These are phyloP conservation scores for Pseudogymnoascus sp. DNA, from an alignment of 2,329 filamentous ascomycete species.

Conservation along the genomic window DNA sequence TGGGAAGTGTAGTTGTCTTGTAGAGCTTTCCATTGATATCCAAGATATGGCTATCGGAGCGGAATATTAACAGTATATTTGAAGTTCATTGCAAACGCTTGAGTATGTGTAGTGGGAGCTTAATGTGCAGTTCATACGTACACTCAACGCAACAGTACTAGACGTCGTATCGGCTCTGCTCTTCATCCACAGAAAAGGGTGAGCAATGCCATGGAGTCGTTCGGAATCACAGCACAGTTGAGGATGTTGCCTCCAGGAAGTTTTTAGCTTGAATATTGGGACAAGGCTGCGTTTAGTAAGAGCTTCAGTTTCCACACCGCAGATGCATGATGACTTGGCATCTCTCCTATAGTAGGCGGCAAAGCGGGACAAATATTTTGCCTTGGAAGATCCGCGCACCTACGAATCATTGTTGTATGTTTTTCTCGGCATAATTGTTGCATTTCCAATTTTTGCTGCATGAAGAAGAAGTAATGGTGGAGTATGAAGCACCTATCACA, in stretches of 20 bases:
- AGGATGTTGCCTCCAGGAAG: neutral
- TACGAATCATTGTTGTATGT: neutral
- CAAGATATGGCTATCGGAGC: neutral
- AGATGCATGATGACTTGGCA: neutral
- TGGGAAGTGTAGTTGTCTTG: neutral
- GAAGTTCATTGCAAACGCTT: neutral
- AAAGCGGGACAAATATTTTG: neutral
- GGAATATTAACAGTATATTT: neutral
- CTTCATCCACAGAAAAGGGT: neutral
- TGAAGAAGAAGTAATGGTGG: neutral
- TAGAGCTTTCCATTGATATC: neutral
- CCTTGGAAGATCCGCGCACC: neutral
- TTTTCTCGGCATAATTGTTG: neutral
- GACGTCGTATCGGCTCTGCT: neutral
- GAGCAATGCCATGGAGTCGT: neutral
- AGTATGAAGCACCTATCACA: neutral
- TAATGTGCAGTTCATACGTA: neutral
- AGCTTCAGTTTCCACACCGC: neutral
- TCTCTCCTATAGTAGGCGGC: neutral
- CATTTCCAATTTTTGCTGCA: neutral
- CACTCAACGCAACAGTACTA: neutral
- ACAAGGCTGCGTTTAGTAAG: neutral
- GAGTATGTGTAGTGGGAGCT: neutral
- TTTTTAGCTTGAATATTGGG: neutral
- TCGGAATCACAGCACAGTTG: neutral